Percentiles rank a stretch among this genome's conserved stretches.
These are phyloP conservation scores for Tetrahymena thermophila DNA, from an alignment of 73 alveolate genomes.

Conservation along the genomic window DNA sequence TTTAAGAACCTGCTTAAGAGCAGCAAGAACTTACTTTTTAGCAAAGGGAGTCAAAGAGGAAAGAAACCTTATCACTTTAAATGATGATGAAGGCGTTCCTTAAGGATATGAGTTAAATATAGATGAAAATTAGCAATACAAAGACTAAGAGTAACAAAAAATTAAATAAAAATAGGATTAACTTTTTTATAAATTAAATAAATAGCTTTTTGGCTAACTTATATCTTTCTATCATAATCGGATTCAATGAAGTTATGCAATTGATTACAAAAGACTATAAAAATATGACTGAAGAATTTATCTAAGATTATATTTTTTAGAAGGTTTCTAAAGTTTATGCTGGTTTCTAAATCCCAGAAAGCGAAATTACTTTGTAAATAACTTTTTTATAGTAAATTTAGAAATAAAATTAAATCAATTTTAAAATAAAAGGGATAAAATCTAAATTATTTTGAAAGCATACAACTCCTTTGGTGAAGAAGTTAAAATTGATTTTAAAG, in stretches of 20 bases:
- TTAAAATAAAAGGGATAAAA: not conserved
- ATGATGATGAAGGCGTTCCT: constrained; percentile 18
- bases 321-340: not conserved
- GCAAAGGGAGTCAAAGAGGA: constrained; percentile 9
- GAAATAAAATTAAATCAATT: not conserved
- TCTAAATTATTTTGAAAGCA: not conserved
- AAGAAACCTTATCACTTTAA: not conserved
- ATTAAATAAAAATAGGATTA: not conserved
- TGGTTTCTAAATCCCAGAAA: not conserved
- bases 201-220: constrained; percentile 18
- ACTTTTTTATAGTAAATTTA: not conserved
- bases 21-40: constrained; percentile 33
- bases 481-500: constrained; percentile 26
- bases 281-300: constrained; percentile 21
- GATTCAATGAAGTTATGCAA: constrained; percentile 10
- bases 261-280: constrained; percentile 22
- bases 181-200: not conserved
- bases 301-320: not conserved
- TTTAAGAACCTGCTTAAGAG: constrained; percentile 17
- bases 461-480: constrained; percentile 41
- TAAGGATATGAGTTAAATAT: constrained; percentile 1
- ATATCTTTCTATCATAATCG: constrained; percentile 1
- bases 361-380: not conserved
- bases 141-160: constrained; percentile 19
- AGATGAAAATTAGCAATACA: not conserved